These are phyloP conservation scores for Orbilia quercus DNA, from an alignment of 2,329 filamentous ascomycete species.

Conservation along the genomic window DNA sequence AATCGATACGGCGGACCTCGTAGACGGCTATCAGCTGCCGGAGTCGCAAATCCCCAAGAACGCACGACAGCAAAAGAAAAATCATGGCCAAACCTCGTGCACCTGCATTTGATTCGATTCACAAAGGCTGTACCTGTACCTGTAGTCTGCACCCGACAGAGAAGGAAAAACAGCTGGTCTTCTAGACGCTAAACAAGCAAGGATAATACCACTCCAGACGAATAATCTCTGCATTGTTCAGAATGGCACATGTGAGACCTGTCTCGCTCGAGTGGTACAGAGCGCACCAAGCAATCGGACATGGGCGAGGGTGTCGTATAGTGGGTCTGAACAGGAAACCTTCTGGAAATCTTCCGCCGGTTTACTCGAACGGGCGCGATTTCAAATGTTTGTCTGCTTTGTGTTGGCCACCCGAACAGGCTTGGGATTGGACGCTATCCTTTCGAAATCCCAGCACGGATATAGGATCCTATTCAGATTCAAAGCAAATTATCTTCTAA, in stretches of 20 bases:
- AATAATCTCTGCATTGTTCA: conserved; percentile 28
- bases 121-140: conserved; percentile 40
- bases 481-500: too few species aligned
- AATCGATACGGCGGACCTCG: not conserved
- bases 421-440: not conserved
- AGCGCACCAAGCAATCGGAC: too few species aligned
- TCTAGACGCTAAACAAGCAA: conserved; percentile 12
- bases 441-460: too few species aligned
- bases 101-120: conserved; percentile 25
- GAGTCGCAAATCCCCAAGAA: not conserved
- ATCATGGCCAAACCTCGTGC: not conserved
- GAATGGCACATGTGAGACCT: conserved; percentile 29
- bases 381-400: conserved; percentile 32
- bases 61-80: not conserved
- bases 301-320: conserved; percentile 18
- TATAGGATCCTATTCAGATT: too few species aligned
- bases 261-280: conserved; percentile 48
- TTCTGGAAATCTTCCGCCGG: conserved; percentile 46
- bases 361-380: conserved; percentile 24
- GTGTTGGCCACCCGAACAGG: conserved; percentile 22
- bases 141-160: not conserved
- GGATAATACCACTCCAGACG: too few species aligned
- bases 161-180: not conserved
- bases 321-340: conserved; percentile 33
- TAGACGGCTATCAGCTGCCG: conserved; percentile 28